These are phyloP conservation scores for Closterium sp. DNA, from an alignment of 139 green algal species.

Conservation along the genomic window DNA sequence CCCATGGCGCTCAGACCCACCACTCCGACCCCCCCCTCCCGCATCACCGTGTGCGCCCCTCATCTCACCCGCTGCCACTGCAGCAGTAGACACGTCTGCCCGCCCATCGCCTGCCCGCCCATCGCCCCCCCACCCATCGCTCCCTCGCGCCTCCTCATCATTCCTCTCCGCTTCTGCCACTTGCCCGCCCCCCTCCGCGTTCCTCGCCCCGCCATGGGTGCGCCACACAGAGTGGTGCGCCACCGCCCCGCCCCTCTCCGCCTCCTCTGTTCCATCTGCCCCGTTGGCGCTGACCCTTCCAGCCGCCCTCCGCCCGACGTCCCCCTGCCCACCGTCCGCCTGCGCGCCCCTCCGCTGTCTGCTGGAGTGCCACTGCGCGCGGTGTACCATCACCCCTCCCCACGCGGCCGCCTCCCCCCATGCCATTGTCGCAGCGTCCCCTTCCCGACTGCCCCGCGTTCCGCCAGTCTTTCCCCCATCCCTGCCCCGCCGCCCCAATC, in stretches of 20 bases:
- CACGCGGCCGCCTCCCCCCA: neutral
- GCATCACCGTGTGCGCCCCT: neutral
- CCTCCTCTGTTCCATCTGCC: neutral
- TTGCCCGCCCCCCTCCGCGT: neutral
- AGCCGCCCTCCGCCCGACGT: too few species aligned
- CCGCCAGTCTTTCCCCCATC: neutral
- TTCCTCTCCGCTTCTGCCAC: neutral
- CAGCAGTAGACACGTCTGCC: neutral
- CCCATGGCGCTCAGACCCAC: too few species aligned
- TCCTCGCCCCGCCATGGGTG: too few species aligned
- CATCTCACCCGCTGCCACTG: neutral
- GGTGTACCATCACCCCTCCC: neutral
- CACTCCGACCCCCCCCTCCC: too few species aligned
- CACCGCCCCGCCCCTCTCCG: neutral
- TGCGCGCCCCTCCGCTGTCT: neutral
- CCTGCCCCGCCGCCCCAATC: neutral
- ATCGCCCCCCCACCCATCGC: neutral
- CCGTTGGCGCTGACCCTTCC: too few species aligned
- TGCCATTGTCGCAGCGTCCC: neutral
- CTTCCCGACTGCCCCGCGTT: neutral
- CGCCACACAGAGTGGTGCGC: neutral
- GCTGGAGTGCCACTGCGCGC: neutral
- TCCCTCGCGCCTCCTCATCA: neutral
- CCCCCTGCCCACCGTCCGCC: neutral
- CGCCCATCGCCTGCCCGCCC: neutral